A percentile compares a stretch with the other conserved stretches of the same genome.
These are phyloP conservation scores for Suaeda aralocaspica DNA, from an alignment of 148 eudicot species.

Conservation along the genomic window DNA sequence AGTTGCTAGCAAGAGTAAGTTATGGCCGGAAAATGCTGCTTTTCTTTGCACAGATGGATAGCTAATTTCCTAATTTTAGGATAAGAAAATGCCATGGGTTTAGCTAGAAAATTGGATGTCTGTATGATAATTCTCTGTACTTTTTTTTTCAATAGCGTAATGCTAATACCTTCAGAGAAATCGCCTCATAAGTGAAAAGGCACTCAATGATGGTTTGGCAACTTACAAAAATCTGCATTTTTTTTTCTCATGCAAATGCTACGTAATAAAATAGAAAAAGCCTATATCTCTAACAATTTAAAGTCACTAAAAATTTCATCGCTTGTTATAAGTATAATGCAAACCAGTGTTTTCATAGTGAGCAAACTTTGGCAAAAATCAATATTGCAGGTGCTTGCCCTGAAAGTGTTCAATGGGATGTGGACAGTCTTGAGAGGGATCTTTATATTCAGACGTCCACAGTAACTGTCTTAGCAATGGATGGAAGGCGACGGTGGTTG, in stretches of 20 bases:
- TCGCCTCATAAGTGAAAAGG: not conserved
- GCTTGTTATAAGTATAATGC: not conserved
- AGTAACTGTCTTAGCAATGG: slow-evolving; percentile 90
- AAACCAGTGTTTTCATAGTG: not conserved
- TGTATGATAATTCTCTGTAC: not conserved
- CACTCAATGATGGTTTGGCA: not conserved
- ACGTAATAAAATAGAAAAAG: slow-evolving; percentile 4
- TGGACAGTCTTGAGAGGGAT: slow-evolving; percentile 84
- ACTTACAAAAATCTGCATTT: not conserved
- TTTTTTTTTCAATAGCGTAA: not conserved
- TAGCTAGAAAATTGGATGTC: not conserved
- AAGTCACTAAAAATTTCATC: not conserved
- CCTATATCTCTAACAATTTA: not conserved
- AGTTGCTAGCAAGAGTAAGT: not conserved
- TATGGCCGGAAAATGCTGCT: not conserved
- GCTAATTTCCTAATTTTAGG: not conserved
- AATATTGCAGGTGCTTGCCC: slow-evolving; percentile 75
- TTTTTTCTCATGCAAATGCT: not conserved
- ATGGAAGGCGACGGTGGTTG: slow-evolving; percentile 95
- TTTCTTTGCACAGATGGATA: not conserved
- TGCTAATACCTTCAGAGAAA: not conserved
- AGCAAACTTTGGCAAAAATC: slow-evolving; percentile 16
- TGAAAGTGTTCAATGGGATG: slow-evolving; percentile 54
- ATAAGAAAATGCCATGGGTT: not conserved
- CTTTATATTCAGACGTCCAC: slow-evolving; percentile 70